Conservation (phyloP, 75 land plant genomes). For the Sequoia sempervirens region DNA sequence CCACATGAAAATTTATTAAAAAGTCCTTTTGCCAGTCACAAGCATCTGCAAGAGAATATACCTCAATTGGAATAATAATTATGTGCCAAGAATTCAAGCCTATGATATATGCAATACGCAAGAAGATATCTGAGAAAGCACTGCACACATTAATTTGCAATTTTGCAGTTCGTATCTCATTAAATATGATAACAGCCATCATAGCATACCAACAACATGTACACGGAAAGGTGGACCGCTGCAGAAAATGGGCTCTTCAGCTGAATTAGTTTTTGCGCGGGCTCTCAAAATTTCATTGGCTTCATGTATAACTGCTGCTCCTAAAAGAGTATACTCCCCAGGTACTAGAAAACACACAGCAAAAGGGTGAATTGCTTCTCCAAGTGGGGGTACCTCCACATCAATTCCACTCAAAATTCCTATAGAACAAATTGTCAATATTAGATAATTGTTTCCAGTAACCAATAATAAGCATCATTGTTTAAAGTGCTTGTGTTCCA, state of each 20-base stretch:
- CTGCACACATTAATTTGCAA: not conserved
- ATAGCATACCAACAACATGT: conserved; percentile 55
- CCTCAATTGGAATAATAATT: not conserved
- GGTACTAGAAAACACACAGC: conserved; percentile 91
- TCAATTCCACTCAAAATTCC: conserved; percentile 73
- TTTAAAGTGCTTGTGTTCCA: not conserved
- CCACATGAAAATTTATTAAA: not conserved
- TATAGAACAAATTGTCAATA: conserved; percentile 14
- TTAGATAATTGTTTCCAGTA: not conserved
- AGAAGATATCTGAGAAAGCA: not conserved
- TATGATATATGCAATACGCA: not conserved
- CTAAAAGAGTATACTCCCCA: conserved; percentile 89
- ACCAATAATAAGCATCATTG: not conserved
- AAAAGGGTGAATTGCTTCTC: conserved; percentile 76
- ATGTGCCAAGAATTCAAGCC: not conserved
- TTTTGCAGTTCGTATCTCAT: not conserved
- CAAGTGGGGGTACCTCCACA: conserved; percentile 71
- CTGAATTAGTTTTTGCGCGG: conserved; percentile 41
- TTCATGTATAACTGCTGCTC: conserved; percentile 75
- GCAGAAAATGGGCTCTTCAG: conserved; percentile 81
- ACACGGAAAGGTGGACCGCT: conserved; percentile 86
- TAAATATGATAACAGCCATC: not conserved
- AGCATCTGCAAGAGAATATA: not conserved
- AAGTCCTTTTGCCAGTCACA: not conserved
- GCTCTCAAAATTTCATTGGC: conserved; percentile 61